Conservation (phyloP, 2,329 filamentous ascomycete genomes). For the Xenoacremonium recifei region DNA sequence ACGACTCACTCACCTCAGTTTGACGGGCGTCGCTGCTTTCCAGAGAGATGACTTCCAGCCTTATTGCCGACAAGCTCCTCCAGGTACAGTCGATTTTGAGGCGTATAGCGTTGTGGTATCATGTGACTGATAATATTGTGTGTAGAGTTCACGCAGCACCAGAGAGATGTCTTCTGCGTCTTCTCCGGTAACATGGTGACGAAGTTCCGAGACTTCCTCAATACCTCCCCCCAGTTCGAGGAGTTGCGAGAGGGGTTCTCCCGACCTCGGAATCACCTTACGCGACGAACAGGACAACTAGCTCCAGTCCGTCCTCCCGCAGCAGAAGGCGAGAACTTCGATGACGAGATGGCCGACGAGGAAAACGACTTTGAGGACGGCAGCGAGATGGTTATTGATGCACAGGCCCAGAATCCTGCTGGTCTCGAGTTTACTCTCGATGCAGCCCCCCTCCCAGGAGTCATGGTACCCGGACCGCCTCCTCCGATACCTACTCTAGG, state of each 20-base stretch:
- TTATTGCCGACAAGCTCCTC: conserved; percentile 84
- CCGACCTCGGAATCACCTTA: conserved; percentile 2
- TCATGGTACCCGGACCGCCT: conserved; percentile 14
- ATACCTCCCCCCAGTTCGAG: conserved; percentile 50
- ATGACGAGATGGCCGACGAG: conserved; percentile 44
- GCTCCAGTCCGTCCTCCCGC: conserved; percentile 6
- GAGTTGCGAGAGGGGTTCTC: conserved; percentile 37
- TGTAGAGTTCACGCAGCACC: conserved; percentile 88
- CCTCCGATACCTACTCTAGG: conserved; percentile 24
- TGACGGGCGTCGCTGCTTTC: conserved; percentile 92
- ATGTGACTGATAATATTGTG: conserved; percentile 20
- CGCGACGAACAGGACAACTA: conserved; percentile 1
- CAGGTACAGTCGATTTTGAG: conserved; percentile 56
- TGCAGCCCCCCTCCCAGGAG: conserved; percentile 11
- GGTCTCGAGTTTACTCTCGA: too few species aligned
- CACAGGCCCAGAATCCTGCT: conserved; percentile 25
- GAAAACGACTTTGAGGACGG: conserved; percentile 44
- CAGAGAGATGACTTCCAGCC: conserved; percentile 77
- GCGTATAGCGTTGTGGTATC: too few species aligned
- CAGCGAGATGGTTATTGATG: conserved; percentile 38
- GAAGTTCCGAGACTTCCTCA: conserved; percentile 76
- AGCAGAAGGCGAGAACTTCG: conserved; percentile 34
- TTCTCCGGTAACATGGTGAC: conserved; percentile 87
- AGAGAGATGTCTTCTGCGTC: conserved; percentile 94
- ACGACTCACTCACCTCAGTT: conserved; percentile 86